Percentiles rank a stretch among this genome's conserved stretches.
Conservation (phyloP, 1,284 basidiomycete species). For the Bjerkandera adusta region DNA sequence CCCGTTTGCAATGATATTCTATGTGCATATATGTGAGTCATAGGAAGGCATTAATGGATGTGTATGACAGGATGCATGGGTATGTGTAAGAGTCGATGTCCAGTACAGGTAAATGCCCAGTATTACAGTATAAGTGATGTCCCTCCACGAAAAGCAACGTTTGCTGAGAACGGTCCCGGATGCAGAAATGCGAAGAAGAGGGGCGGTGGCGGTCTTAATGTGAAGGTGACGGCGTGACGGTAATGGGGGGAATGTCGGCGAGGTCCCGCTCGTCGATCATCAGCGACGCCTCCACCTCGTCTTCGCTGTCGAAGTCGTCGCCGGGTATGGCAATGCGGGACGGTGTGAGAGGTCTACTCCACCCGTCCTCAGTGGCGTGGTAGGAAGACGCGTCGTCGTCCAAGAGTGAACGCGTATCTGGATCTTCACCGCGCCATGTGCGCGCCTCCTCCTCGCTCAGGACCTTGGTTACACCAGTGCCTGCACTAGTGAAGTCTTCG, state of each 20-base stretch:
- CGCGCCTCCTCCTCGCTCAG: slow-evolving; percentile 67
- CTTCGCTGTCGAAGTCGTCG: slow-evolving; percentile 31
- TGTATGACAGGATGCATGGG: no score
- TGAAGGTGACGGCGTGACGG: slow-evolving; percentile 15
- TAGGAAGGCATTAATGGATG: no score
- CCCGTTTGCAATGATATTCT: no score
- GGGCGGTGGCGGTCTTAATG: slow-evolving; percentile 6
- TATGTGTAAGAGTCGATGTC: slow-evolving; percentile 7
- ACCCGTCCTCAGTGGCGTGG: neutral
- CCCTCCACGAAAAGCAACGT: neutral
- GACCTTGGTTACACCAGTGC: slow-evolving; percentile 58
- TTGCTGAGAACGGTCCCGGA: no score
- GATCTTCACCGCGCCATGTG: slow-evolving; percentile 46
- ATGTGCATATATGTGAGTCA: no score
- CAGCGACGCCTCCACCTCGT: slow-evolving; percentile 33
- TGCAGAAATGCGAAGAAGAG: neutral
- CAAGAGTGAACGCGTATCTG: slow-evolving; percentile 23
- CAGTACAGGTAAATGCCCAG: slow-evolving; percentile 14
- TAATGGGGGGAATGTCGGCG: slow-evolving; percentile 14
- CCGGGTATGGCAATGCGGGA: slow-evolving; percentile 30
- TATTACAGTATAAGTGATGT: slow-evolving; percentile 8
- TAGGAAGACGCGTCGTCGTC: slow-evolving; percentile 18
- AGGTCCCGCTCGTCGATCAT: slow-evolving; percentile 2
- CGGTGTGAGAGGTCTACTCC: slow-evolving; percentile 28
- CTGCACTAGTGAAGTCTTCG: slow-evolving; percentile 45